These are phyloP conservation scores for Flaveria trinervia DNA, from an alignment of 129 eudicot genomes.

Conservation along the genomic window DNA sequence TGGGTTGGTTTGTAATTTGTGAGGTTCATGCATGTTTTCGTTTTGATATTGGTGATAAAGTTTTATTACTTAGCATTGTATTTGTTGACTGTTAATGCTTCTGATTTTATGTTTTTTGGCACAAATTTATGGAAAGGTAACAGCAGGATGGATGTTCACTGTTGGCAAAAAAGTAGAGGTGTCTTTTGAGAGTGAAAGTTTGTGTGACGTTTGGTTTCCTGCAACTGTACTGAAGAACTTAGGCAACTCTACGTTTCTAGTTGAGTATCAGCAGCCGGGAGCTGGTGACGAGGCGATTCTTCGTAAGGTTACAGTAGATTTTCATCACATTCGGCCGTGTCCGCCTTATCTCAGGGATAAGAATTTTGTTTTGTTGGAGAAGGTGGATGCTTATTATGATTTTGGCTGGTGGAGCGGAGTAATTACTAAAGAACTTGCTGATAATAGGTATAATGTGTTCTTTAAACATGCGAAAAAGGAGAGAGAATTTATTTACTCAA, in stretches of 20 bases:
- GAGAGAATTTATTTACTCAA: constrained; percentile 46
- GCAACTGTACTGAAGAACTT: constrained; percentile 50
- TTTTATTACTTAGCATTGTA: not conserved
- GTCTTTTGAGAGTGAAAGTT: constrained; percentile 47
- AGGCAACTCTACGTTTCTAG: constrained; percentile 47
- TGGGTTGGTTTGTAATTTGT: too few species aligned
- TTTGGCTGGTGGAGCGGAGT: constrained; percentile 88
- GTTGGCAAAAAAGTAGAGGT: constrained; percentile 77
- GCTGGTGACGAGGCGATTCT: constrained; percentile 32
- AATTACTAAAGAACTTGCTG: constrained; percentile 67
- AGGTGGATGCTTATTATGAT: constrained; percentile 73
- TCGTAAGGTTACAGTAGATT: constrained; percentile 49
- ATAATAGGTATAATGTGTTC: constrained; percentile 65
- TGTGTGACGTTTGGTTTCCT: constrained; percentile 72
- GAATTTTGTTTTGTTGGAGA: constrained; percentile 64
- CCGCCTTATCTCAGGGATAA: constrained; percentile 69
- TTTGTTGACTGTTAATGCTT: constrained; percentile 10
- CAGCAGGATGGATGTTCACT: constrained; percentile 63
- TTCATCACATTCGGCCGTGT: constrained; percentile 61
- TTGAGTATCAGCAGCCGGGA: constrained; percentile 47
- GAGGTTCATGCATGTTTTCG: not conserved
- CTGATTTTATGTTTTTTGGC: constrained; percentile 26
- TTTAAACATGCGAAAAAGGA: constrained; percentile 56
- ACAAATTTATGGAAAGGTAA: constrained; percentile 49
- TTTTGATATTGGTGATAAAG: not conserved